A percentile compares a stretch with the other conserved stretches of the same genome.
phyloP scores from a whole-genome alignment of 179 eudicot species.

The Patellifolia procumbens region DNA sequence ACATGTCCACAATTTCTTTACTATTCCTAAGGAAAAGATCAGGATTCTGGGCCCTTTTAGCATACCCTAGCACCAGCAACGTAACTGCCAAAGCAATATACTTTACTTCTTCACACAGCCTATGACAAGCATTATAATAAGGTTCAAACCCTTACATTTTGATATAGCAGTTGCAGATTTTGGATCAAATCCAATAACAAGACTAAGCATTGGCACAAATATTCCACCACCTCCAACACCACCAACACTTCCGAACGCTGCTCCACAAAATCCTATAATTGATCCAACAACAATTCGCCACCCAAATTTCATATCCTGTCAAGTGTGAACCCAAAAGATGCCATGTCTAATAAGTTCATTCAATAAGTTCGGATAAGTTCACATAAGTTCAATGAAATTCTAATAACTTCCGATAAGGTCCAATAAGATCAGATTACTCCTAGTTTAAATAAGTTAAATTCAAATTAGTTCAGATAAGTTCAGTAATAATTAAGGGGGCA shows the following conservation, averaged over 20 bases:
- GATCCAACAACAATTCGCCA: conserved; percentile 56
- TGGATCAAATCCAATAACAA: conserved; percentile 64
- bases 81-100: neutral
- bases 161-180: conserved; percentile 71
- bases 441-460: too few species aligned
- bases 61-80: neutral
- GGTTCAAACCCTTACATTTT: conserved; percentile 50
- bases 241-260: conserved; percentile 74
- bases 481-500: too few species aligned
- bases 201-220: conserved; percentile 67
- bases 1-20: neutral
- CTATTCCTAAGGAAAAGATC: neutral
- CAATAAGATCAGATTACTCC: too few species aligned
- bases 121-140: neutral
- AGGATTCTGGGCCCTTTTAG: neutral
- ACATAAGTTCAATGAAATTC: too few species aligned
- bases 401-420: too few species aligned
- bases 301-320: conserved; percentile 56
- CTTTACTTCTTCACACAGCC: neutral
- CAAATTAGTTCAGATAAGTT: too few species aligned
- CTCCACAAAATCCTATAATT: conserved; percentile 61
- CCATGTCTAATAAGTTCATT: too few species aligned
- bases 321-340: conserved; percentile 4
- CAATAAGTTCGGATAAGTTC: too few species aligned
- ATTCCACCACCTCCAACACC: conserved; percentile 82